phyloP scores from a whole-genome alignment of 768 basidiomycete genomes.

The Pholiota microspora region DNA sequence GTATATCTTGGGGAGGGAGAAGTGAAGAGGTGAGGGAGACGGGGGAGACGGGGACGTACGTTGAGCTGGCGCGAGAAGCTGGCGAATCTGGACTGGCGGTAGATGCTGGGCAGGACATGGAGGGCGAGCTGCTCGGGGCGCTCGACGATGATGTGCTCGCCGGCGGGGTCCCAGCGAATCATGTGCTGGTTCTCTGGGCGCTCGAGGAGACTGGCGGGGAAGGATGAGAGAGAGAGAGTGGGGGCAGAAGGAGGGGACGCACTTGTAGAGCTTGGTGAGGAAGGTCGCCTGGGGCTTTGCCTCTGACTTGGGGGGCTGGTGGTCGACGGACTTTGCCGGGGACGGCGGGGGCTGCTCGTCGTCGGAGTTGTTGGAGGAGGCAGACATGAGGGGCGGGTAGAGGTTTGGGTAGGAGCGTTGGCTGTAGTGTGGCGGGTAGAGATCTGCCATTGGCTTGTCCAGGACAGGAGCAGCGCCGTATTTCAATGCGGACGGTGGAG shows the following conservation, averaged over 20 bases:
- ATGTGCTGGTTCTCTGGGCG: slow-evolving; percentile 93
- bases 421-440: slow-evolving; percentile 48
- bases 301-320: slow-evolving; percentile 60
- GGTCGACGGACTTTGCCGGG: slow-evolving; percentile 40
- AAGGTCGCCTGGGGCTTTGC: slow-evolving; percentile 92
- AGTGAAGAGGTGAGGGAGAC: slow-evolving; percentile 2
- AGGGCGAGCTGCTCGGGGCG: slow-evolving; percentile 90
- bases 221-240: slow-evolving; percentile 11
- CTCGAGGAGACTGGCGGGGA: slow-evolving; percentile 66
- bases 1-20: slow-evolving; percentile 66
- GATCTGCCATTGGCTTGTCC: slow-evolving; percentile 52
- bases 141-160: slow-evolving; percentile 95
- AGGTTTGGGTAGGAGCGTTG: slow-evolving; percentile 23
- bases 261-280: slow-evolving; percentile 96
- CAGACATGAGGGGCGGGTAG: slow-evolving; percentile 34
- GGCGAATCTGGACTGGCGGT: slow-evolving; percentile 95
- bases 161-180: slow-evolving; percentile 94
- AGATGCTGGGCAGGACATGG: slow-evolving; percentile 90
- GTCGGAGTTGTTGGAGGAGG: slow-evolving; percentile 22
- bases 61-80: slow-evolving; percentile 98
- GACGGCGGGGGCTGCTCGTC: slow-evolving; percentile 36
- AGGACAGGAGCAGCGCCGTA: slow-evolving; percentile 20
- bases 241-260: slow-evolving; percentile 31
- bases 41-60: slow-evolving; percentile 48
- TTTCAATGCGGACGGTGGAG: slow-evolving; percentile 39